phyloP scores from a whole-genome alignment of 805 yeast genomes.

The Pichia occidentalis region DNA sequence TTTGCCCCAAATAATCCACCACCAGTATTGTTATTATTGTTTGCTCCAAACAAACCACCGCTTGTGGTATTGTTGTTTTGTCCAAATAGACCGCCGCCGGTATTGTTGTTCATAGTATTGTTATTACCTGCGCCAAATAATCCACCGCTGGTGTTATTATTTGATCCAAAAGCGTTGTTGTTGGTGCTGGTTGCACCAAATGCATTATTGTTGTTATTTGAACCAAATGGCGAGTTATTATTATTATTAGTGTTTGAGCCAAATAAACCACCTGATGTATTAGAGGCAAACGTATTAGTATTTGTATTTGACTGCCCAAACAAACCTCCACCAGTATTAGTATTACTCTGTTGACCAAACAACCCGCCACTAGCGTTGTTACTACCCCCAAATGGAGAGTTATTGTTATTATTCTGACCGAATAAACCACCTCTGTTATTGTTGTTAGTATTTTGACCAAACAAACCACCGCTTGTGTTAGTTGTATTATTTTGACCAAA shows the following conservation, averaged over 20 bases:
- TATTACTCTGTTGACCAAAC: conserved; percentile 28
- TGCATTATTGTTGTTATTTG: conserved; percentile 12
- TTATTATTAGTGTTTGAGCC: conserved; percentile 20
- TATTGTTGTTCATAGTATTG: conserved; percentile 14
- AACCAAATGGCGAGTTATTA: conserved; percentile 19
- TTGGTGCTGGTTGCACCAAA: conserved; percentile 31
- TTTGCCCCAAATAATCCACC: conserved; percentile 26
- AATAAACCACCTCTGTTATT: conserved; percentile 17
- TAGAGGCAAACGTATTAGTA: conserved; percentile 29
- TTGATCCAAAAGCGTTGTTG: conserved; percentile 6
- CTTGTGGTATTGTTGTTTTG: conserved; percentile 19
- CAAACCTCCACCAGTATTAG: conserved; percentile 13
- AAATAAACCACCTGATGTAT: conserved; percentile 26
- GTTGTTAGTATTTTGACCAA: conserved; percentile 27
- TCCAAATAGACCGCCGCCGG: conserved; percentile 32
- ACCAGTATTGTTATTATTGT: conserved; percentile 14
- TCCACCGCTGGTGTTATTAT: conserved; percentile 18
- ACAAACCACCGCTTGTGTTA: conserved; percentile 31
- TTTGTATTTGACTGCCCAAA: conserved; percentile 20
- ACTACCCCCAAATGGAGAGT: conserved; percentile 11
- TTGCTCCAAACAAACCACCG: conserved; percentile 25
- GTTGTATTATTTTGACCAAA: conserved; percentile 20
- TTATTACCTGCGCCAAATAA: conserved; percentile 17
- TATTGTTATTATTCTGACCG: conserved; percentile 17
- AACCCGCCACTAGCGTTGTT: conserved; percentile 30